Conservation (phyloP, 1,284 basidiomycete genomes). For the Ceratobasidium sp. region DNA sequence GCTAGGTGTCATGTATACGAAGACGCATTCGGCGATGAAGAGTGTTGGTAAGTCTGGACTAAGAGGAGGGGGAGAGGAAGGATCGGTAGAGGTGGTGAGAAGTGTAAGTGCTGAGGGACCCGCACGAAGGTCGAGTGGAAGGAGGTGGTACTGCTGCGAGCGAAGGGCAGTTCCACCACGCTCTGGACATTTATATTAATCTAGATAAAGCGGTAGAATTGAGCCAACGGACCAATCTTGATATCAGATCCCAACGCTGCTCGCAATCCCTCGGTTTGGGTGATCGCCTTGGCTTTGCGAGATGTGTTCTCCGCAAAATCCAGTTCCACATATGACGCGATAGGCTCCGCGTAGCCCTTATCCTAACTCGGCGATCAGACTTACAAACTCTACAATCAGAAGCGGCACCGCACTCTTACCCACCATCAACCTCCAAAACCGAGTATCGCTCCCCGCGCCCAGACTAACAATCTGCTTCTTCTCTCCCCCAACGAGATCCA, state of each 20-base stretch:
- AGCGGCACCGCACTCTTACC: slow-evolving; percentile 57
- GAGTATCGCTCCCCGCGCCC: slow-evolving; percentile 92
- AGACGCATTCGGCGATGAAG: slow-evolving; percentile 89
- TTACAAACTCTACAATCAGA: background rate
- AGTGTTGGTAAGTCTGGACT: slow-evolving; percentile 80
- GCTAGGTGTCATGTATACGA: slow-evolving; percentile 84
- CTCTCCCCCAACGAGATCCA: slow-evolving; percentile 62
- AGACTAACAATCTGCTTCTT: slow-evolving; percentile 83
- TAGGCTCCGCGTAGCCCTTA: slow-evolving; percentile 46
- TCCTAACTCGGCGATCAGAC: slow-evolving; percentile 61
- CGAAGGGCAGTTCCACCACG: slow-evolving; percentile 78
- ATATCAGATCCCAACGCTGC: slow-evolving; percentile 64
- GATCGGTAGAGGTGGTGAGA: slow-evolving; percentile 57
- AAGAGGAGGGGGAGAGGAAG: slow-evolving; percentile 60
- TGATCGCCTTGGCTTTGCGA: slow-evolving; percentile 86
- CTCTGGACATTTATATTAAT: slow-evolving; percentile 57
- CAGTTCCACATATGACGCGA: slow-evolving; percentile 83
- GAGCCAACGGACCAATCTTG: slow-evolving; percentile 51
- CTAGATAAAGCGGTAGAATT: background rate
- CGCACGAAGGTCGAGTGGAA: slow-evolving; percentile 80
- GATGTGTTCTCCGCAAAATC: slow-evolving; percentile 89
- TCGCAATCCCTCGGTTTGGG: slow-evolving; percentile 74
- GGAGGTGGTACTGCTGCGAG: slow-evolving; percentile 76
- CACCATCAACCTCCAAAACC: slow-evolving; percentile 91
- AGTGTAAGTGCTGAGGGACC: slow-evolving; percentile 54